Base-by-base conservation (phyloP, 2,329 filamentous ascomycete genomes). In the Cladosporium sp. region DNA sequence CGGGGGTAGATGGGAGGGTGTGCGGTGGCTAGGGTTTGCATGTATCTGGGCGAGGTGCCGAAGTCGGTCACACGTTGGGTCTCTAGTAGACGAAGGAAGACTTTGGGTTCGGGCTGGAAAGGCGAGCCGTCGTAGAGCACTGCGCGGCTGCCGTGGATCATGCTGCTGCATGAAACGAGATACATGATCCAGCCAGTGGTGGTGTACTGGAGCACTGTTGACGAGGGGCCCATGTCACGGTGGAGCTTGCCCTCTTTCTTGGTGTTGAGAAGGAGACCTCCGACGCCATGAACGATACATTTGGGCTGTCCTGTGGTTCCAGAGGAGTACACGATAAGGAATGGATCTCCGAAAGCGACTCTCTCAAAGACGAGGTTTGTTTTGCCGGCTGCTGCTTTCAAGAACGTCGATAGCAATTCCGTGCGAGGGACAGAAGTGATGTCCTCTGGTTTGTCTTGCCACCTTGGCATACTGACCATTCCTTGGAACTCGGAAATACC, bases 131-230 rank as follows among this genome's bases (percentile, higher is more conserved):
- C 92, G 75, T 96, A 96, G n/a, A 94, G 80, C 1, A 96, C 78
- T 1, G 85, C 81, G 6, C 86, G 83, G 0, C 83, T 82, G 8
- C 91, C 91, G 47, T 83, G 79, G 1, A 90, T 71, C 8, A 94
- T 80, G 4, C 83, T 80, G 24, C 83, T 81, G 0, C 92, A 81
- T 44, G 84, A 85, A 2, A 82, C 79, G 10, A 93, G 80, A 74
- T 94, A 95, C 92, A 96, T 96, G 78, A 96, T 95, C 92, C 92
- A 96, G 0, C 91, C 90, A 0, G 90, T 92, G 0, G 84, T 86
- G 0, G 84, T 89, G 72, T 87, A 89, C 73, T 89, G 87, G 38
- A 89, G 70, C 0, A 83, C 80, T 18, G 76, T 82, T 1, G 80
- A 75, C 2, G 71, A 62, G 0, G 82, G 74, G 0, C 76, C 76